These are phyloP conservation scores for Auricularia auricula-judae DNA, from an alignment of 768 basidiomycete species.

Conservation along the genomic window DNA sequence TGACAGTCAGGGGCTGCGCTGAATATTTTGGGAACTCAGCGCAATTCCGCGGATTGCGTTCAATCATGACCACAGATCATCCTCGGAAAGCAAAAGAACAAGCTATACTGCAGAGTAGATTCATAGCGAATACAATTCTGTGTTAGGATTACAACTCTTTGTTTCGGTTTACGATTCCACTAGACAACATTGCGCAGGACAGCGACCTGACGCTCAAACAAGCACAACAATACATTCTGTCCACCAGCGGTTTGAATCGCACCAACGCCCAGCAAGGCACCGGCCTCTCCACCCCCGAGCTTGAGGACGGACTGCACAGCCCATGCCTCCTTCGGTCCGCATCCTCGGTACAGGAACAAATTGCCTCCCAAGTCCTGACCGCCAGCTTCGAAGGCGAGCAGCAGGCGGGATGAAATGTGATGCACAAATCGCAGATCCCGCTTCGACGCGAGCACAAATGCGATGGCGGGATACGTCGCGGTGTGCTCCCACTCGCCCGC, in stretches of 20 bases:
- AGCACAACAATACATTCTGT: conserved; percentile 41
- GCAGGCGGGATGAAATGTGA: conserved; percentile 45
- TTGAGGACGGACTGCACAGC: conserved; percentile 78
- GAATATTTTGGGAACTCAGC: too few species aligned
- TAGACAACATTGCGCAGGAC: conserved; percentile 35
- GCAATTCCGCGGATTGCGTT: too few species aligned
- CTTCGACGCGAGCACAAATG: conserved; percentile 91
- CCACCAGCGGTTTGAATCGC: conserved; percentile 26
- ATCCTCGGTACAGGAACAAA: conserved; percentile 71
- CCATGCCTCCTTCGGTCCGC: conserved; percentile 37
- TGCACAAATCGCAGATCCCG: conserved; percentile 80
- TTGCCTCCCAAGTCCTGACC: conserved; percentile 60
- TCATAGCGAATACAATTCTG: too few species aligned
- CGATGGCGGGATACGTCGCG: conserved; percentile 79
- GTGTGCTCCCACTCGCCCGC: conserved; percentile 54
- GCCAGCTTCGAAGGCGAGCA: conserved; percentile 81
- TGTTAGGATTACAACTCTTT: too few species aligned
- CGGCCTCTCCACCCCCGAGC: conserved; percentile 56
- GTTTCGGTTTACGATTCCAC: too few species aligned
- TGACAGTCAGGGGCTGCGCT: too few species aligned
- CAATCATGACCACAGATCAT: too few species aligned
- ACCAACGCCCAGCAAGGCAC: conserved; percentile 71
- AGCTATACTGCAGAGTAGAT: too few species aligned
- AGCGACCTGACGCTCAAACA: conserved; percentile 70
- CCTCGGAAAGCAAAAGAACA: too few species aligned